Evolutionary conservation across 164 flowering plant genomes (phyloP).

Genomic region (Santalum album): DNA sequence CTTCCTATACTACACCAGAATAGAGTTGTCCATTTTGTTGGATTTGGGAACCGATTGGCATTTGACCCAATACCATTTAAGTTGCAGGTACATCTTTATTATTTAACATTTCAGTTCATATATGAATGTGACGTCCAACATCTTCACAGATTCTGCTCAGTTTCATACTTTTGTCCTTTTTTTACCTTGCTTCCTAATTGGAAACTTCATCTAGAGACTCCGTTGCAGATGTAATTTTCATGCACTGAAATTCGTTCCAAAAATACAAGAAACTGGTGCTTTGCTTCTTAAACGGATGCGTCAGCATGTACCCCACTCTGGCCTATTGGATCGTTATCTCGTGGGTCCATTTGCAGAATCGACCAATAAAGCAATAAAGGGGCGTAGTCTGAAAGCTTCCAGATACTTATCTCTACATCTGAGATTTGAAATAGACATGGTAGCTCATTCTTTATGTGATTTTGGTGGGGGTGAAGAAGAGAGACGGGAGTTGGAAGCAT

Average conservation of each 20-base stretch:
- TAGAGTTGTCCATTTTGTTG: constrained; percentile 82
- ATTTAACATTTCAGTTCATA: constrained; percentile 5
- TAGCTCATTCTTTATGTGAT: constrained; percentile 90
- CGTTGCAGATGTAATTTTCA: constrained; percentile 99
- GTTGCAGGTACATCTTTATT: constrained; percentile 60
- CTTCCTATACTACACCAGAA: constrained; percentile 72
- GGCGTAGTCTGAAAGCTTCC: constrained; percentile 29
- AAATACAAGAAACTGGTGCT: constrained; percentile 90
- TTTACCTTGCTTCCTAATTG: constrained; percentile 38
- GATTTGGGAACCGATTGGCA: constrained; percentile 93
- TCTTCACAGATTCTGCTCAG: background rate
- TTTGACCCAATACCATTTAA: constrained; percentile 85
- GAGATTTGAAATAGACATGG: constrained; percentile 99
- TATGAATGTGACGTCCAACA: background rate
- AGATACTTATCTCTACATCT: constrained; percentile 80
- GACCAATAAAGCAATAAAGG: constrained; percentile 17
- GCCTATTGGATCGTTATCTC: constrained; percentile 64
- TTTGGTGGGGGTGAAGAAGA: constrained; percentile 96
- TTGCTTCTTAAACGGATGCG: constrained; percentile 70
- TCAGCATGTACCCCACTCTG: constrained; percentile 34
- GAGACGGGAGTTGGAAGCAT: constrained; percentile 75
- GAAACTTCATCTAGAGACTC: constrained; percentile 80
- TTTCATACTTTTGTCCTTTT: constrained; percentile 8
- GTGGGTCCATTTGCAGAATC: constrained; percentile 57
- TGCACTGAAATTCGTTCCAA: constrained; percentile 81